Base-by-base conservation (phyloP, 176 grass and related monocot genomes). In the Lolium multiflorum region DNA sequence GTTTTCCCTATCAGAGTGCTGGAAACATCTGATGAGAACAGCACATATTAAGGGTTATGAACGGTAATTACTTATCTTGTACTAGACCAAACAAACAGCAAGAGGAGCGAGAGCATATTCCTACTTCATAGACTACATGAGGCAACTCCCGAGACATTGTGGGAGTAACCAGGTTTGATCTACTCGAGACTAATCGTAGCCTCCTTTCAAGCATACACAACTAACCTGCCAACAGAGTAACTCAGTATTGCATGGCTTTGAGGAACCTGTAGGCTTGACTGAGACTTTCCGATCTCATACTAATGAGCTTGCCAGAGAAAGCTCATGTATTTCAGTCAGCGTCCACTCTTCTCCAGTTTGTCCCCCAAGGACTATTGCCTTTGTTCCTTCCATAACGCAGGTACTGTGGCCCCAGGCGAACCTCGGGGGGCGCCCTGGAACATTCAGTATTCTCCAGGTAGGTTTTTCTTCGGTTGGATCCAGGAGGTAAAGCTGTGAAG, bases 341-440 rank as follows among this genome's bases (percentile, higher is more conserved):
- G 83, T 89, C 95, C 95, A 98, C 75, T 98, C 95, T 61, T 98
- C 93, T 69, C 93, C 95, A 16, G 95, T 98, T 98, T 98, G 95
- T 84, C 95, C 93, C 46, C 95, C 95, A 72, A 98, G 91, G 83
- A 98, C 95, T 87, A 98, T 87, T 61, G 91, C 95, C 69, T 92
- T 89, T 75, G 95, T 89, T 44, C 93, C 95, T 71, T 93, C 93
- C 16, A 98, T 91, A 52, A 98, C 87, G 61, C 95, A 98, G 0
- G 93, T 98, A 37, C 95, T 98, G 60, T 98, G 95, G 1, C 95
- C 95, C 95, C 95, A 98, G 20, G 95, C 95, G 44, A 98, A 98
- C 85, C 91, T 89, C 2, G 95, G 95, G 58, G 91, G 93, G 3
- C 49, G 85, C 57, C 95, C 93, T 38, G 95, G 95, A 48, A 93